phyloP scores from a whole-genome alignment of 768 basidiomycete species.

The Mrakia blollopis region DNA sequence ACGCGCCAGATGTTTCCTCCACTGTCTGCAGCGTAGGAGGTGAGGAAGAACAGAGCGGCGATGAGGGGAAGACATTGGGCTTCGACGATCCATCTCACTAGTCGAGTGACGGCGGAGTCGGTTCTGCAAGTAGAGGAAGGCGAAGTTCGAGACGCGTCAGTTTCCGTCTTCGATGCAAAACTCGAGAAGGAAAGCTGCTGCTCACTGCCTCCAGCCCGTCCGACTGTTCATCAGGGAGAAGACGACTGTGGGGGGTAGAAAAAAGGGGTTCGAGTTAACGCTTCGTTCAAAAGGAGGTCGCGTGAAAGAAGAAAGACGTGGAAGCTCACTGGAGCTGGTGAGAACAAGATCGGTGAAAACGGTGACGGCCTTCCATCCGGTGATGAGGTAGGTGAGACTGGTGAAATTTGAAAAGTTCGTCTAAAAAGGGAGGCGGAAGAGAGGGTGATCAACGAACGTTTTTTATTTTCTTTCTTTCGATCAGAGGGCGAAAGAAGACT shows the following conservation, averaged over 20 bases:
- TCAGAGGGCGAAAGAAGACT: not conserved
- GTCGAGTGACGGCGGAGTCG: constrained; percentile 8
- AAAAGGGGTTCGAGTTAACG: not conserved
- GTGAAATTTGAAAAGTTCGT: not conserved
- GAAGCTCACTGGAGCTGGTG: not conserved
- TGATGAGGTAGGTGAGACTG: not conserved
- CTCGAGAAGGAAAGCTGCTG: not conserved
- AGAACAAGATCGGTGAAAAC: not conserved
- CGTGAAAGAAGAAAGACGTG: not conserved
- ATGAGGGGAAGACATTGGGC: not conserved
- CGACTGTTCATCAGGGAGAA: not conserved
- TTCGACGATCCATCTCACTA: not conserved
- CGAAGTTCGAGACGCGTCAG: not conserved
- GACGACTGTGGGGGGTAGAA: not conserved
- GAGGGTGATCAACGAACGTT: not conserved
- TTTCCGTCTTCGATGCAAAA: not conserved
- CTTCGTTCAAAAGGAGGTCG: not conserved
- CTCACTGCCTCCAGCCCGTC: constrained; percentile 8
- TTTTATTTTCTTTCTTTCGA: too few species aligned
- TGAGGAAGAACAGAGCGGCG: not conserved
- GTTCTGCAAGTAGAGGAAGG: not conserved
- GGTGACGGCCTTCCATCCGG: not conserved
- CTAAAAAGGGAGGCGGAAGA: not conserved
- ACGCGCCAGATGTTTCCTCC: not conserved
- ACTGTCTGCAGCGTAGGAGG: not conserved